These are phyloP conservation scores for Aegilops longissima DNA, from an alignment of 176 grass and related monocot genomes.

Conservation along the genomic window DNA sequence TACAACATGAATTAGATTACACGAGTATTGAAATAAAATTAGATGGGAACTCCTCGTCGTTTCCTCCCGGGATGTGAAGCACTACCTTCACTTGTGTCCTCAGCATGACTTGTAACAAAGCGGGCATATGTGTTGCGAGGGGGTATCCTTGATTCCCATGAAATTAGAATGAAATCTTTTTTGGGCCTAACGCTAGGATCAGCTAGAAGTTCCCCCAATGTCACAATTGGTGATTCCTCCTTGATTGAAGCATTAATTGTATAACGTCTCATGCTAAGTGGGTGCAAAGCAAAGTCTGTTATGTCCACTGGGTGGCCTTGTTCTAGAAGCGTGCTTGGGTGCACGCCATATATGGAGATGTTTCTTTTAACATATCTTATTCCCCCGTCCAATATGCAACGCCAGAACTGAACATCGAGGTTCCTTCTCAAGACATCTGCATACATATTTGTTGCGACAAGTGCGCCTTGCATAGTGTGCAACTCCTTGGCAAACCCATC, in stretches of 20 bases:
- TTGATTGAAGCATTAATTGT: neutral
- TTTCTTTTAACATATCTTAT: neutral
- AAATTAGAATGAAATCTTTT: neutral
- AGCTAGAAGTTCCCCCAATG: neutral
- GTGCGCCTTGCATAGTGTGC: neutral
- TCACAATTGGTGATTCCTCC: neutral
- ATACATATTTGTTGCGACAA: neutral
- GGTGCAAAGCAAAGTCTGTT: neutral
- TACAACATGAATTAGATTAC: neutral
- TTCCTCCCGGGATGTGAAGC: neutral
- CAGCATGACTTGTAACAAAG: neutral
- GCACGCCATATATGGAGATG: neutral
- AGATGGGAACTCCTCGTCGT: neutral
- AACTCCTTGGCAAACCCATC: neutral
- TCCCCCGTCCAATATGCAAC: neutral
- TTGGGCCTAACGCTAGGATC: neutral
- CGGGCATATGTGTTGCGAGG: neutral
- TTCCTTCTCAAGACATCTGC: neutral
- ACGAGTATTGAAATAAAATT: neutral
- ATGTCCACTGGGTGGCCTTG: neutral
- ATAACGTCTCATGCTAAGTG: neutral
- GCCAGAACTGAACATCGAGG: neutral
- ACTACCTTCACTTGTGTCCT: neutral
- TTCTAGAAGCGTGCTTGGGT: neutral
- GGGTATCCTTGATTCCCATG: constrained; percentile 5